A percentile compares a stretch with the other conserved stretches of the same genome.
These are phyloP conservation scores for Elsinoe perseae DNA, from an alignment of 2,329 filamentous ascomycete species.

Conservation along the genomic window DNA sequence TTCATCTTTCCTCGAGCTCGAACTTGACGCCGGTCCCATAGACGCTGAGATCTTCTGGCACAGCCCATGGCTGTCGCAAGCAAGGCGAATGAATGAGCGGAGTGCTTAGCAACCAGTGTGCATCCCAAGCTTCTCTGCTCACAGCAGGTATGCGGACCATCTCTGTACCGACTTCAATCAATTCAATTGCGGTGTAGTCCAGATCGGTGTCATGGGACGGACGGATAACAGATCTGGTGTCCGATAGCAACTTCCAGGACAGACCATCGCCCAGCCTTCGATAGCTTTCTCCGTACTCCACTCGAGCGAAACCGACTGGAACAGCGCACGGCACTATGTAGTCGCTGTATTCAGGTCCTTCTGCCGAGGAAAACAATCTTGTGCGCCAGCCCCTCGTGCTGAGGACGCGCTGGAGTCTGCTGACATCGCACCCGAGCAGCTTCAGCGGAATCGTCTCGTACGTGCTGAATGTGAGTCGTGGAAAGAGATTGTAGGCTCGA, in stretches of 20 bases:
- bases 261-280: not conserved
- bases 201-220: not conserved
- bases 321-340: not conserved
- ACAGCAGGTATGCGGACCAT: not conserved
- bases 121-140: not conserved
- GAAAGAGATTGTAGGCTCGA: slow-evolving; percentile 17
- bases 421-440: not conserved
- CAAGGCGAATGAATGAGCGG: not conserved
- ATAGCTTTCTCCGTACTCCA: not conserved
- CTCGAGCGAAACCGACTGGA: not conserved
- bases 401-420: not conserved
- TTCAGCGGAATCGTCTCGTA: slow-evolving; percentile 11
- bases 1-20: not conserved
- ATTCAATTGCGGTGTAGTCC: not conserved
- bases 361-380: not conserved
- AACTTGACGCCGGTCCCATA: not conserved
- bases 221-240: not conserved
- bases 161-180: not conserved
- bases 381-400: not conserved
- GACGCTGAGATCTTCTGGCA: not conserved
- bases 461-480: slow-evolving; percentile 12
- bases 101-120: too few species aligned
- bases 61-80: not conserved
- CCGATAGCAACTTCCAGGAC: not conserved
- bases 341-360: not conserved